Conservation (phyloP, 176 grass and related monocot genomes). For the Oryza punctata region DNA sequence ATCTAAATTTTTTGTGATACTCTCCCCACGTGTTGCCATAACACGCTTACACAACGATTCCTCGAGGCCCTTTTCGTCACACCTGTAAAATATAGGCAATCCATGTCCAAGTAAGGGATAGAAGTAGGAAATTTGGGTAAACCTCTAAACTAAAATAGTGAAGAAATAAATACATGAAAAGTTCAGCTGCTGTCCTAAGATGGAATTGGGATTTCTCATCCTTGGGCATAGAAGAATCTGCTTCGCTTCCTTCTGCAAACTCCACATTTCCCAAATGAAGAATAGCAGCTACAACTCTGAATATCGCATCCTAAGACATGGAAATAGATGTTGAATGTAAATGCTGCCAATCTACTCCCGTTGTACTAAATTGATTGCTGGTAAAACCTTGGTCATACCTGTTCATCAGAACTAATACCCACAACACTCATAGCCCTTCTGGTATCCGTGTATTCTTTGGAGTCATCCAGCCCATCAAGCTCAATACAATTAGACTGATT, state of each 20-base stretch:
- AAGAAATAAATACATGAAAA: constrained; percentile 77
- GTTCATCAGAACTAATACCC: constrained; percentile 75
- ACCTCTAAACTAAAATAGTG: neutral
- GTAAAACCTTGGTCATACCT: constrained; percentile 53
- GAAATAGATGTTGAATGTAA: constrained; percentile 12
- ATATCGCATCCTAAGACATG: constrained; percentile 80
- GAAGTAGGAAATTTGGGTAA: constrained; percentile 22
- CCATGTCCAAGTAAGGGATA: constrained; percentile 24
- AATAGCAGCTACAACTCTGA: constrained; percentile 90
- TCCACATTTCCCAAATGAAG: constrained; percentile 95
- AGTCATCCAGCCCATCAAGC: constrained; percentile 86
- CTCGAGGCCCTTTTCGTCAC: constrained; percentile 73
- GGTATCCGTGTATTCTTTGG: constrained; percentile 76
- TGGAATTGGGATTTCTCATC: constrained; percentile 91
- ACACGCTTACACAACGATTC: constrained; percentile 87
- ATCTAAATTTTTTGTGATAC: constrained; percentile 88
- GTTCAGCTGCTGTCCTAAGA: constrained; percentile 90
- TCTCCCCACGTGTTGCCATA: constrained; percentile 94
- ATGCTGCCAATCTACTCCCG: neutral
- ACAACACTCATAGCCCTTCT: constrained; percentile 91
- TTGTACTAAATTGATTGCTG: constrained; percentile 13
- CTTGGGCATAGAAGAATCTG: constrained; percentile 81
- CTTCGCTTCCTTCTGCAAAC: constrained; percentile 79
- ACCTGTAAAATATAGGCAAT: constrained; percentile 55
- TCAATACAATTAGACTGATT: constrained; percentile 92